Evolutionary conservation across 2,329 filamentous ascomycete species (phyloP).

Genomic region (Camillea tinctor): DNA sequence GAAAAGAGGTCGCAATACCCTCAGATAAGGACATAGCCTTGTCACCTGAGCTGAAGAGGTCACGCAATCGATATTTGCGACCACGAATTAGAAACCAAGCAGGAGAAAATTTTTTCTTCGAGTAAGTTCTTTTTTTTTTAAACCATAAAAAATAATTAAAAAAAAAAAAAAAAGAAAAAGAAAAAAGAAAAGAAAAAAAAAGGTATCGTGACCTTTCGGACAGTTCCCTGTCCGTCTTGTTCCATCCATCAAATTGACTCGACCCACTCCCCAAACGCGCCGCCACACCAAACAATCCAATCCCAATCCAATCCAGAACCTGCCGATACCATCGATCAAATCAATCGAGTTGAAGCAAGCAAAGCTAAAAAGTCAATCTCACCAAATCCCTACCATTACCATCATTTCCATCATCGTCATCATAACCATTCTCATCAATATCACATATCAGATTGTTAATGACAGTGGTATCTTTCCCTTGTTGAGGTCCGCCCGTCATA

Average conservation of each 20-base stretch:
- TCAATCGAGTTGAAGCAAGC: neutral
- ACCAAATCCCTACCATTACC: neutral
- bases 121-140: too few species aligned
- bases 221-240: neutral
- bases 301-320: neutral
- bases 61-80: neutral
- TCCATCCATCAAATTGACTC: neutral
- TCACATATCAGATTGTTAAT: neutral
- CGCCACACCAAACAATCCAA: neutral
- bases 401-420: neutral
- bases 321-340: neutral
- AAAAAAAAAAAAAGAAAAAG: neutral
- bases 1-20: neutral
- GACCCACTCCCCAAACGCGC: neutral
- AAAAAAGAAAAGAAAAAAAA: neutral
- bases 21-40: neutral
- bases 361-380: neutral
- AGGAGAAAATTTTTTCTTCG: too few species aligned
- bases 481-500: constrained; percentile 10
- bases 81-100: neutral
- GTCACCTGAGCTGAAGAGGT: neutral
- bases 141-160: too few species aligned
- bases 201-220: constrained; percentile 1
- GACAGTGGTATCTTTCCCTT: constrained; percentile 6
- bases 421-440: neutral